Base-by-base conservation (phyloP, 768 basidiomycete species). In the Daedaleopsis sinensis region DNA sequence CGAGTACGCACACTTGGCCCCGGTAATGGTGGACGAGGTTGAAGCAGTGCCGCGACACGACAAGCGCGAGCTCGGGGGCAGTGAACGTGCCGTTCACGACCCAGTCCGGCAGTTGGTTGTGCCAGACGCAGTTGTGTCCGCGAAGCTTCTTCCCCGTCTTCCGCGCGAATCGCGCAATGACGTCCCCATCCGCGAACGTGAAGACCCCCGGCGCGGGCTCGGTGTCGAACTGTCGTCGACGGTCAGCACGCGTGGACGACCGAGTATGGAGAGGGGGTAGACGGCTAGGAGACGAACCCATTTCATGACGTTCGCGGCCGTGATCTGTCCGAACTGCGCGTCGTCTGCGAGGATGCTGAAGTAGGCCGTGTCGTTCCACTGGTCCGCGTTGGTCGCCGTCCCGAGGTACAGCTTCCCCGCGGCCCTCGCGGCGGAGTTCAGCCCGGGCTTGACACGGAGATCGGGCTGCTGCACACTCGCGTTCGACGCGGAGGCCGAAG, bases 31-130 rank as follows among this genome's bases (percentile, higher is more conserved):
- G 70, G 19, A 84, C 81, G 18, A 84, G 71, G 12, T 80, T 82
- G 37, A 72, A 68, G 61, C 81, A 80, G 65, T 85, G 84, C 18
- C 74, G 80, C 59, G 77, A 65, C 43, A 86, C 71, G 59, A 84
- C 79, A 49, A 75, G 70, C 4, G 72, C 67, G 35, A 79, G 71
- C 19, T 68, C 64, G 0, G 73, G 61, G 19, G 70, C 64, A 73
- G 58, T 64, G 67, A 81, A 83, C 49, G 70, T 73, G 12, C 78
- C 78, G 32, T 73, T 68, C 4, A 76, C 70, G 4, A 84, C 79
- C 82, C 82, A 84, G 66, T 68, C 71, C 5, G 82, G 80, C 5
- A 84, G 76, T 67, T 86, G 83, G 58, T 75, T 80, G 68, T 84
- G 73, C 81, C 79, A 81, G 16, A 80, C 79, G 59, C 75, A 77